Evolutionary conservation across 441 rosid species (phyloP), one percentile per base, ranked within the genome.

Genomic region (Isatis lusitanica): DNA sequence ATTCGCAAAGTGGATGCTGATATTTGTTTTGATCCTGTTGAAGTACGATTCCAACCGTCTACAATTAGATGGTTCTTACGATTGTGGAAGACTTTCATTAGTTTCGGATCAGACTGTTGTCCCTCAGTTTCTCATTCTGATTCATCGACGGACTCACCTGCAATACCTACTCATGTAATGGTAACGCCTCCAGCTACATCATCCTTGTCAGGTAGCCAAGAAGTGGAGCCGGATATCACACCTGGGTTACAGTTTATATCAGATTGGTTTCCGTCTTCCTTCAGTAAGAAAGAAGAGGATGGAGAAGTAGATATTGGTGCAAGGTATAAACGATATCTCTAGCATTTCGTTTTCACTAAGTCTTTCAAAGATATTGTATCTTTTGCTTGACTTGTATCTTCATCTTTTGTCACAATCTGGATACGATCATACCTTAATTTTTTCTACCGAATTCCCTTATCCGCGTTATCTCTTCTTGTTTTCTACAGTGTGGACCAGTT

Each of bases 401-500:
- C 44, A 26, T 69, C 39, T 63, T 70, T 48, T 43, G 42, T 63
- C 62, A 50, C 73, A 58, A 35, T 66, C 65, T 48, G 21, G 31
- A 63, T 47, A 68, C 17, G 66, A 63, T 30, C 28, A 59, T 24
- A 24, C 38, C 42, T 59, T 43, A 31, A 28, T n/a, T 48, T 40
- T 28, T 24, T 4, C 28, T 3, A 64, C 68, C 47, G 42, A 43
- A 61, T 26, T 71, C 31, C 43, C 73, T 39, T 53, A 46, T 21
- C 15, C 48, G 33, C 51, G 46, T 44, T 63, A 28, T 62, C 24
- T 17, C 63, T n/a, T 72, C 77, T 74, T 79, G 42, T 35, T 63
- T 64, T 76, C 52, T 69, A 75, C 91, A 96, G 99, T 1, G 86
- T 96, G 89, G 96, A 92, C 79, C 98, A 93, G 64, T 96, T 96